Evolutionary conservation across 768 basidiomycete genomes (phyloP).

Genomic region (Lyophyllum semitale): DNA sequence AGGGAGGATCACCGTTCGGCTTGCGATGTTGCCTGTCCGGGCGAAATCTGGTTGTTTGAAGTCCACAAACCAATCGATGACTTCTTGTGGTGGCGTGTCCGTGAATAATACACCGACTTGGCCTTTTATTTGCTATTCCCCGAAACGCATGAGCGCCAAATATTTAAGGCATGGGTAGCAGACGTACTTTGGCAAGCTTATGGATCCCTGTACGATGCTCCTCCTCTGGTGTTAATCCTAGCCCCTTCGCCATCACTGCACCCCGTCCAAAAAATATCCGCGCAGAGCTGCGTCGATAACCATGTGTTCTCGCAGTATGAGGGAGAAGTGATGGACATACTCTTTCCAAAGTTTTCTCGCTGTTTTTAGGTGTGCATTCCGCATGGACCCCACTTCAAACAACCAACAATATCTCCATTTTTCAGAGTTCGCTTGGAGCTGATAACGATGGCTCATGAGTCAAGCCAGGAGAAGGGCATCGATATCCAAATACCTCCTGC

Average conservation of each 20-base stretch:
- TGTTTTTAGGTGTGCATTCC: conserved; percentile 92
- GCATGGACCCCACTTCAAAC: conserved; percentile 94
- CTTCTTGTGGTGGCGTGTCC: conserved; percentile 85
- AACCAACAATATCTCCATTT: conserved; percentile 96
- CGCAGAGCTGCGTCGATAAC: conserved; percentile 58
- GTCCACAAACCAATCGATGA: conserved; percentile 91
- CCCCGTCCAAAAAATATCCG: conserved; percentile 88
- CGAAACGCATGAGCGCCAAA: conserved; percentile 1
- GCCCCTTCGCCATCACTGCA: conserved; percentile 93
- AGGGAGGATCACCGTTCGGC: conserved; percentile 73
- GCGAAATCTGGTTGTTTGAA: conserved; percentile 92
- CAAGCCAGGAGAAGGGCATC: neutral
- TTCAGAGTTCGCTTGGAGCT: conserved; percentile 84
- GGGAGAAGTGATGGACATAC: conserved; percentile 40
- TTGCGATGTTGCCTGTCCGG: conserved; percentile 80
- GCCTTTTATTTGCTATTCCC: conserved; percentile 83
- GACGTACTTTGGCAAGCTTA: conserved; percentile 73
- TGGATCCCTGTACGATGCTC: conserved; percentile 81
- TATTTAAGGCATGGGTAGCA: neutral
- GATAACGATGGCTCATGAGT: conserved; percentile 6
- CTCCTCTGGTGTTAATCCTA: conserved; percentile 84
- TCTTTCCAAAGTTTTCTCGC: conserved; percentile 94
- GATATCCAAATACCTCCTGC: conserved; percentile 56
- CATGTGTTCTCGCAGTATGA: conserved; percentile 3
- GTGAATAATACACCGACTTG: conserved; percentile 95